Evolutionary conservation across 2,329 filamentous ascomycete species (phyloP), one percentile per base, ranked within the genome.

Genomic region (Aspergillus sp.): DNA sequence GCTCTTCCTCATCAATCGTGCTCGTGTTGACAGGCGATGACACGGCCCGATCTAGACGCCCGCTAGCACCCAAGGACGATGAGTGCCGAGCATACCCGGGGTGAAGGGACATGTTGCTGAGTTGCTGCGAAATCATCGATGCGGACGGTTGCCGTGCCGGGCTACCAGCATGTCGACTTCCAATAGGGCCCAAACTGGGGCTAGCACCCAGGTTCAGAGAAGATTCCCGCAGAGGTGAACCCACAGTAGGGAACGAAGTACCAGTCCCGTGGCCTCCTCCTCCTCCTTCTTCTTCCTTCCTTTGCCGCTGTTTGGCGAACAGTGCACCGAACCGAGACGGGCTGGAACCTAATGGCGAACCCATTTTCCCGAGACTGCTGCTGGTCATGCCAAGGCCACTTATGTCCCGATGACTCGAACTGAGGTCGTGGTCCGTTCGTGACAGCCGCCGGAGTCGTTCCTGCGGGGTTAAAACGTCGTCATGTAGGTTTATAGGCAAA

Each of bases 401-500:
- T 36, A 75, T 61, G n/a, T 74, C 73, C 12, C 73, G 68, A 43
- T 72, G 70, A 36, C 67, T 71, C 34, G 60, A 68, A 60, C 56
- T 71, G 56, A 66, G 48, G 3, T 80, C 78, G 45, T 73, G 71
- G 42, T 80, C 77, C 9, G 76, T 77, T 41, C 79, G 73, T 8
- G 80, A 82, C 44, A 79, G 73, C 12, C 80, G 73, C 41, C 80
- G 73, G 62, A 78, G 73, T 56, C 76, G 76, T 57, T 81, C 79
- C 53, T 81, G 78, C 0, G 80, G 79, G 0, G 78, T 80, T 32
- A 83, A 72, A 9, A 83, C 73, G 57, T 84, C 73, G 53, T 84
- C 80, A 52, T 80, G 79, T 41, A 84, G 65, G 46, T 75, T 80
- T 29, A 76, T 85, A 0, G 91, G 93, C 7, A 97, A 75, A 58